A percentile compares a stretch with the other conserved stretches of the same genome.
phyloP scores from a whole-genome alignment of 164 flowering plant genomes.

The Vitis labrusca region DNA sequence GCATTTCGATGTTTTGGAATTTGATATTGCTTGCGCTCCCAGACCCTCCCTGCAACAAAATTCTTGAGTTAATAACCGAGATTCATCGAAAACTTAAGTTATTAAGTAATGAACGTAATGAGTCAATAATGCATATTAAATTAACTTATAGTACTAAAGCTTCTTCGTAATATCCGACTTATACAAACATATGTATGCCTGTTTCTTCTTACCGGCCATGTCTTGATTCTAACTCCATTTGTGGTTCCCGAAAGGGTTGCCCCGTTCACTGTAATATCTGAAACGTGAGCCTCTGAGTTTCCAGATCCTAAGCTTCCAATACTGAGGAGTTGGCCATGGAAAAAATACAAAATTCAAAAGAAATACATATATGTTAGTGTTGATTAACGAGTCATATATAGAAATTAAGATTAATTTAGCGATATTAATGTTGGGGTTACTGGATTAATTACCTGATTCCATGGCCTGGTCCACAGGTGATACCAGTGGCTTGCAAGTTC shows the following conservation, averaged over 20 bases:
- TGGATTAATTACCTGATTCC: constrained; percentile 51
- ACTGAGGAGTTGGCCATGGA: constrained; percentile 20
- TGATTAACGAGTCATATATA: no score
- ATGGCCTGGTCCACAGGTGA: constrained; percentile 76
- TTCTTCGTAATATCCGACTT: no score
- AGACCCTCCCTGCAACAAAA: constrained; percentile 37
- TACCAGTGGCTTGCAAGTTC: constrained; percentile 33
- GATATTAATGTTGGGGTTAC: no score
- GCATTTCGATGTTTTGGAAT: constrained; percentile 38
- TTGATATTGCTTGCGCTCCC: constrained; percentile 31
- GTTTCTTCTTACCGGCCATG: constrained; percentile 10
- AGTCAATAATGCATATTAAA: no score
- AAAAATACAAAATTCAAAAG: not conserved
- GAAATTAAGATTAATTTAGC: no score
- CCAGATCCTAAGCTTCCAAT: constrained; percentile 64
- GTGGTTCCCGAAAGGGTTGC: constrained; percentile 47
- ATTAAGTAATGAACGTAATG: no score
- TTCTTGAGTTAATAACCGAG: no score
- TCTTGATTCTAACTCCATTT: constrained; percentile 44
- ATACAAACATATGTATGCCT: no score
- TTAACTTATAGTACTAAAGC: no score
- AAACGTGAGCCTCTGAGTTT: constrained; percentile 31
- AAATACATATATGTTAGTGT: not conserved
- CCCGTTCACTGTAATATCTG: constrained; percentile 29
- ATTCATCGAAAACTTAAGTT: no score